phyloP scores from a whole-genome alignment of 1,284 basidiomycete species.

The Agroathelia rolfsii region DNA sequence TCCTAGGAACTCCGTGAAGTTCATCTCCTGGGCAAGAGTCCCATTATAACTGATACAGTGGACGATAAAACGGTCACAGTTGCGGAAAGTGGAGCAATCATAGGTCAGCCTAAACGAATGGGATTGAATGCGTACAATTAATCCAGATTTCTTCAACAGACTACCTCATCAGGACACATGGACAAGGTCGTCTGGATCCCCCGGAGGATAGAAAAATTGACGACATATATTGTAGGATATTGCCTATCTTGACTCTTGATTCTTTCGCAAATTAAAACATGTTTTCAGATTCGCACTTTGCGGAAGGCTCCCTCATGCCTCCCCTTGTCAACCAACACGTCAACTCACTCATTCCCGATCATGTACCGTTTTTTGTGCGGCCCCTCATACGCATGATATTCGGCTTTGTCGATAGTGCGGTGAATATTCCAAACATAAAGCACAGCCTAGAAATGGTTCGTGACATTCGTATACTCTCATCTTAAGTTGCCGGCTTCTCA shows the following conservation, averaged over 20 bases:
- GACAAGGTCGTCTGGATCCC: slow-evolving; percentile 25
- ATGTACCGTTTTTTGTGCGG: slow-evolving; percentile 26
- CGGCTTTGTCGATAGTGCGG: slow-evolving; percentile 15
- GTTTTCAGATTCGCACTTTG: slow-evolving; percentile 26
- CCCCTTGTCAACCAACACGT: slow-evolving; percentile 24
- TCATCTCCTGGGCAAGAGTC: slow-evolving; percentile 35
- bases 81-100: slow-evolving; percentile 39
- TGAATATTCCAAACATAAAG: slow-evolving; percentile 23
- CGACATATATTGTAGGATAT: slow-evolving; percentile 28
- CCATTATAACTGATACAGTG: slow-evolving; percentile 36
- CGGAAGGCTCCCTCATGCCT: slow-evolving; percentile 30
- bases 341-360: slow-evolving; percentile 22
- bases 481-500: slow-evolving; percentile 1
- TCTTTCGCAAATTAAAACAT: not conserved
- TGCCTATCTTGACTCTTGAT: not conserved
- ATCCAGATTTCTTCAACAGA: slow-evolving; percentile 18
- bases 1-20: slow-evolving; percentile 29
- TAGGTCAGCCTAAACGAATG: slow-evolving; percentile 26
- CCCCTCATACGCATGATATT: slow-evolving; percentile 24
- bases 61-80: slow-evolving; percentile 31
- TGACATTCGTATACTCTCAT: not conserved
- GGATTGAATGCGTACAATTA: slow-evolving; percentile 1
- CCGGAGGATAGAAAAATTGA: slow-evolving; percentile 28
- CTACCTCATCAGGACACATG: slow-evolving; percentile 36
- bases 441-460: slow-evolving; percentile 22